Evolutionary conservation across 192 early-diverging fungal species (phyloP), one percentile per base, ranked within the genome.

Genomic region (Oehlia diaphana): DNA sequence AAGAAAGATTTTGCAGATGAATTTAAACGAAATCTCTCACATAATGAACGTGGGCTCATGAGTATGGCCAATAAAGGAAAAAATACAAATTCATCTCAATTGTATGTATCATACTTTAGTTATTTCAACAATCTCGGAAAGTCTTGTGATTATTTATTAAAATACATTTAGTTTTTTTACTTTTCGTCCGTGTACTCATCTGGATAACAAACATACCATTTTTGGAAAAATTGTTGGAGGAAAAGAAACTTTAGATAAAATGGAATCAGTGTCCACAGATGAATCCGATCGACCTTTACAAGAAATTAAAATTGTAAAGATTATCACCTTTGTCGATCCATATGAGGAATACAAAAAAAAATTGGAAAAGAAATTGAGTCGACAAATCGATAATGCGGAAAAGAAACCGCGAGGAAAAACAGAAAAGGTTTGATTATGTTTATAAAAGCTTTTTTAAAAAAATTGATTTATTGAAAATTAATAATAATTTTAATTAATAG

Each of bases 21-120:
- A 74, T 86, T 94, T 67, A 82, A 81, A 62, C 82, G 87, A 13
- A 92, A 89, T 68, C 80, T 94, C 44, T 89, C 90, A 16, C 98
- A 98, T 80, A 88, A 92, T 28, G 90, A 84, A 28, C 89, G 95
- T 28, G 98, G 97, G 8, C 83, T 97, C 19, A 86, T 99, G 61
- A 93, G 92, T 33, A 98, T 99, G 97, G 98, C 98, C 3, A 99
- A 99, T 85, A 89, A 90, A 37, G 98, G 98, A 23, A 91, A 92
- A 50, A 89, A 95, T 65, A 98, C 97, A 26, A 99, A 99, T 81
- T 86, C 87, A 13, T 96, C 94, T 1, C 96, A 92, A 82, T 88
- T 92, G 89, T 90, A 83, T 89, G 87, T 82, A 69, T 47, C 68
- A 49, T 2, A 9, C 3, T 78, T 64, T 47, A 0, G 16, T 26